Conservation (phyloP, 192 early-diverging fungal species). For the Chytriomyces sp. region DNA sequence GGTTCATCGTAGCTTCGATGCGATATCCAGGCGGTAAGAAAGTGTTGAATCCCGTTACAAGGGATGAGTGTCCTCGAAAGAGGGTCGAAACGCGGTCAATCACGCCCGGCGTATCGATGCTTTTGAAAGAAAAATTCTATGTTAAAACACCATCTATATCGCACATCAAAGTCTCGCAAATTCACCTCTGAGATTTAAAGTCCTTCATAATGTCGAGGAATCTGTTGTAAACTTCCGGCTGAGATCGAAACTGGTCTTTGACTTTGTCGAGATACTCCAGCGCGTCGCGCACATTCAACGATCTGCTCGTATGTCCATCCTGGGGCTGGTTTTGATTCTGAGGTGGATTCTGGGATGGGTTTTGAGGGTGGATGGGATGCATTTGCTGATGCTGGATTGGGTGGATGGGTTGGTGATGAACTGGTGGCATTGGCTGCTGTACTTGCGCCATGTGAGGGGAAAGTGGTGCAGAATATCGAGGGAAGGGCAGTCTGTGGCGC, state of each 20-base stretch:
- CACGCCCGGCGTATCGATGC: slow-evolving; percentile 96
- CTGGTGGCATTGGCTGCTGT: too few species aligned
- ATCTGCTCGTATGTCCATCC: slow-evolving; percentile 24
- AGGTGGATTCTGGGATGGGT: neutral
- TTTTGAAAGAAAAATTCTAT: too few species aligned
- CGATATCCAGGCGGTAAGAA: slow-evolving; percentile 98
- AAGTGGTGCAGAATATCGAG: too few species aligned
- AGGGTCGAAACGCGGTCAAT: slow-evolving; percentile 95
- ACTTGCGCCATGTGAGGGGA: too few species aligned
- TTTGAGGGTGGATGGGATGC: neutral
- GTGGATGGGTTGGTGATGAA: neutral
- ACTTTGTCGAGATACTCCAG: slow-evolving; percentile 96
- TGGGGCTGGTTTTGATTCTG: slow-evolving; percentile 13
- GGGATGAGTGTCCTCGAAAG: slow-evolving; percentile 84
- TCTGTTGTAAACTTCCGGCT: slow-evolving; percentile 95
- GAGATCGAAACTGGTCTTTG: slow-evolving; percentile 87
- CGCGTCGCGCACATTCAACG: slow-evolving; percentile 91
- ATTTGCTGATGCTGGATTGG: neutral
- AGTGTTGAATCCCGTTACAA: slow-evolving; percentile 98
- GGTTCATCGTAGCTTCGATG: slow-evolving; percentile 88
- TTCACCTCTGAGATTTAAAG: slow-evolving; percentile 93
- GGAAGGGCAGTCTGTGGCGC: too few species aligned
- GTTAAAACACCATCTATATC: too few species aligned
- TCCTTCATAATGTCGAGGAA: slow-evolving; percentile 99
- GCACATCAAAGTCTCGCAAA: too few species aligned